A percentile compares a stretch with the other conserved stretches of the same genome.
Conservation (phyloP, 352 stramenopile genomes). For the Globisporangium cederbergense region DNA sequence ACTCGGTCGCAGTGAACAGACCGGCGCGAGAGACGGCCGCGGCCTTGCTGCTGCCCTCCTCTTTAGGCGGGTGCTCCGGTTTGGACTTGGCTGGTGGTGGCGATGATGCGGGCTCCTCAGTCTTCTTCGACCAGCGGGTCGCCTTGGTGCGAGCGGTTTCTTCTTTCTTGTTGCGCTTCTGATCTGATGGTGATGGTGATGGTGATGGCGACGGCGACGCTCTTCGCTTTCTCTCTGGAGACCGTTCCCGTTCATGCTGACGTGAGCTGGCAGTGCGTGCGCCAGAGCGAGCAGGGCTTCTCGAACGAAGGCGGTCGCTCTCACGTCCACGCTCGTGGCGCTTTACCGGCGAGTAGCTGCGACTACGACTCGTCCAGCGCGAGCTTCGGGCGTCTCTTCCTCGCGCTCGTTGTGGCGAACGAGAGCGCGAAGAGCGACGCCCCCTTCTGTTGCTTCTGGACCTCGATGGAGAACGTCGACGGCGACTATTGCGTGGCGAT, state of each 20-base stretch:
- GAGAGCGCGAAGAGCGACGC: conserved; percentile 8
- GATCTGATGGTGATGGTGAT: background rate
- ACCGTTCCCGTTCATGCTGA: background rate
- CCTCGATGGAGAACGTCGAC: conserved; percentile 24
- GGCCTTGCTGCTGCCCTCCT: background rate
- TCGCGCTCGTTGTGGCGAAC: background rate
- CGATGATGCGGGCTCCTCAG: background rate
- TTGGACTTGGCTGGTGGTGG: background rate
- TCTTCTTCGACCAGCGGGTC: background rate
- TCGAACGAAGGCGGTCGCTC: conserved; percentile 6
- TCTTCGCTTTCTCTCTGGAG: conserved; percentile 1
- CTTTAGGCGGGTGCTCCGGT: background rate
- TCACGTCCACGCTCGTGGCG: conserved; percentile 1
- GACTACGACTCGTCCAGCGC: background rate
- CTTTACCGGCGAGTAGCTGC: background rate
- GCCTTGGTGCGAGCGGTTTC: background rate
- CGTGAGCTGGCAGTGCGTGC: background rate
- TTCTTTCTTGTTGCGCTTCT: background rate
- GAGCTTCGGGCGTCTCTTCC: background rate
- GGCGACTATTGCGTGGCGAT: conserved; percentile 11
- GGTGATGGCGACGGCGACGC: background rate
- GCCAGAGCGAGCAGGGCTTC: conserved; percentile 8
- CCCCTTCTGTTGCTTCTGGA: conserved; percentile 11
- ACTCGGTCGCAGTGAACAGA: conserved; percentile 68
- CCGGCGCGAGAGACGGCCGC: conserved; percentile 29